Base-by-base conservation (phyloP, 495 filamentous ascomycete genomes). In the Podospora didyma region DNA sequence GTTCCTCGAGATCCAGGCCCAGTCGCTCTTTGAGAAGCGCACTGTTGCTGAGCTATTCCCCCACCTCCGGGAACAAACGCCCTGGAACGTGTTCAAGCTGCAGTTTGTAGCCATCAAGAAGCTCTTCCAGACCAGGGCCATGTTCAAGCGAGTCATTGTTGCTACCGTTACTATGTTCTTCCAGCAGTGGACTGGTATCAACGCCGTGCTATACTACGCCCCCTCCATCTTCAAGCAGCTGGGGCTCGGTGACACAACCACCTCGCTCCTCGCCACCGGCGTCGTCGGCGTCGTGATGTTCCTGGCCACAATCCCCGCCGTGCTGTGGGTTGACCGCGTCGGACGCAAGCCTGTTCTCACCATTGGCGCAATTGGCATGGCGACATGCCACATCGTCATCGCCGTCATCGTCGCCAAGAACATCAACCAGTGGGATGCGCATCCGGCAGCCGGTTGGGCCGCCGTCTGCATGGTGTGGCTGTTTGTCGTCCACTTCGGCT, bases 391-490 rank as follows among this genome's bases (percentile, higher is more conserved):
- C 65, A 83, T 90, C 57, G 85, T 92, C 69, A 86, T 94, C 51
- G 88, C 87, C 37, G 78, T 82, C 57, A 86, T 93, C 62, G 77
- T 89, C 12, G 89, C 82, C 45, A 82, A 76, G 52, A 83, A 86
- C 70, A 72, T 84, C 5, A 54, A 84, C 58, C 67, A 75, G 31
- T 86, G 88, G 80, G 62, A 69, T 1, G 61, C 65, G 7, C 82
- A 94, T 57, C 65, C 71, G 19, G 81, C 81, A 0, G 86, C 86
- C 7, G 89, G 88, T 0, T 94, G 89, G 89, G 89, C 77, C 3
- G 89, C 86, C 7, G 85, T 90, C 17, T 83, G 75, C 55, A 90
- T 92, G 79, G 87, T 94, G 55, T 94, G 88, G 80, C 79, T 92
- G 26, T 94, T 90, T 63, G 87, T 91, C 62, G 73, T 89, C 42